These are phyloP conservation scores for Thalassiosira hispida DNA, from an alignment of 352 stramenopile genomes.

Conservation along the genomic window DNA sequence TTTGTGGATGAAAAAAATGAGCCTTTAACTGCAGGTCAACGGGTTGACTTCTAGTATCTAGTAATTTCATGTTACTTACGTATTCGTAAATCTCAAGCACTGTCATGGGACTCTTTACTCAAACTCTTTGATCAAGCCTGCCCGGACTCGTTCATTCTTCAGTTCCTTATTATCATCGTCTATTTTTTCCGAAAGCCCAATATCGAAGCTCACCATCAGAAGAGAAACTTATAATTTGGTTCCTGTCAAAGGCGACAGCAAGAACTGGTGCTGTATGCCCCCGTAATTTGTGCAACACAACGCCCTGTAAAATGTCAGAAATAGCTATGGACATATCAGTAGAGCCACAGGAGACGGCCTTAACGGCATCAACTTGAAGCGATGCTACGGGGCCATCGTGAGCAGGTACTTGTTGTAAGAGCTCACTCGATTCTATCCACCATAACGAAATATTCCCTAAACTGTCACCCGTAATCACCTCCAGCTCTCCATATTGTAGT, in stretches of 20 bases:
- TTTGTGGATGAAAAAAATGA: too few species aligned
- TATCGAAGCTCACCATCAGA: conserved; percentile 38
- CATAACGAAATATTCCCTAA: conserved; percentile 71
- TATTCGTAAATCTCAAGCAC: too few species aligned
- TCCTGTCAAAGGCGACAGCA: conserved; percentile 71
- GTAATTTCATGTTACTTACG: too few species aligned
- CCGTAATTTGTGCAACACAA: conserved; percentile 67
- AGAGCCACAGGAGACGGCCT: conserved; percentile 68
- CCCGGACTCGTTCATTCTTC: too few species aligned
- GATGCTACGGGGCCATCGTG: conserved; percentile 67
- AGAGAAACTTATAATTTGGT: conserved; percentile 61
- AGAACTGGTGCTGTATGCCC: conserved; percentile 69
- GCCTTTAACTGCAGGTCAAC: too few species aligned
- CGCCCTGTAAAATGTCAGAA: conserved; percentile 74
- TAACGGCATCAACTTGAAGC: conserved; percentile 81
- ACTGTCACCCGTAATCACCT: conserved; percentile 74
- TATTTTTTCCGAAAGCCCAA: too few species aligned
- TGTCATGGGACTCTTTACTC: too few species aligned
- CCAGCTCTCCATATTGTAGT: conserved; percentile 70
- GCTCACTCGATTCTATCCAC: conserved; percentile 71
- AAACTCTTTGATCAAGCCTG: too few species aligned
- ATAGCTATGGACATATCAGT: conserved; percentile 67
- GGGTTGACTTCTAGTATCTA: too few species aligned
- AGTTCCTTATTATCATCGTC: too few species aligned
- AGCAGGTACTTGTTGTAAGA: conserved; percentile 56